phyloP scores from a whole-genome alignment of 1,139 yeast species.

The Candida mesenterica region DNA sequence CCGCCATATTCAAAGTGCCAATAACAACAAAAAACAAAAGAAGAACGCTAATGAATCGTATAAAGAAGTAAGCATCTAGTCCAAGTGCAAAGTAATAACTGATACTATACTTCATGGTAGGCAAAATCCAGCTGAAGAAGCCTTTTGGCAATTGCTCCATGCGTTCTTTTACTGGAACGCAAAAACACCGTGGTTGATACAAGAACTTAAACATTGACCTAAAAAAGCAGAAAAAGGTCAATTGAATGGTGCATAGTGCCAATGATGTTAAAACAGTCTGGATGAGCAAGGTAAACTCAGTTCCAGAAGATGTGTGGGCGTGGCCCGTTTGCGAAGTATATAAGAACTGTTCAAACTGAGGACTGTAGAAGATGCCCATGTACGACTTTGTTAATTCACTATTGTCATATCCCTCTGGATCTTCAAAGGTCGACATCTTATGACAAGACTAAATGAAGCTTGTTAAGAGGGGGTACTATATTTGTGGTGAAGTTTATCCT shows the following conservation, averaged over 20 bases:
- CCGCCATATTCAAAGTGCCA: conserved; percentile 50
- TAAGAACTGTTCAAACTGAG: conserved; percentile 37
- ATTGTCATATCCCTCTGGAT: conserved; percentile 3
- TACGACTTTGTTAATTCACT: conserved; percentile 11
- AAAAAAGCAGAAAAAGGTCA: conserved; percentile 51
- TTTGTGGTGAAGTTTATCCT: too few relatives aligned
- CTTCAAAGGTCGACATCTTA: conserved; percentile 6
- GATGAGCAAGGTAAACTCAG: conserved; percentile 38
- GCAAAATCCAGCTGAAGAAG: conserved; percentile 48
- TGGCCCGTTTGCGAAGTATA: conserved; percentile 59
- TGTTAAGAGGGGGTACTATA: too few relatives aligned
- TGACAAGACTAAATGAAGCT: background rate
- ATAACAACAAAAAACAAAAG: conserved; percentile 47
- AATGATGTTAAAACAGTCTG: conserved; percentile 53
- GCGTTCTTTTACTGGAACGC: conserved; percentile 38
- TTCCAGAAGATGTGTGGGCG: conserved; percentile 45
- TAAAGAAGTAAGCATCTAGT: conserved; percentile 63
- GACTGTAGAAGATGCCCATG: conserved; percentile 14
- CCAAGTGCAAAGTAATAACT: conserved; percentile 50
- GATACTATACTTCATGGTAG: conserved; percentile 38
- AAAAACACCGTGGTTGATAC: conserved; percentile 57
- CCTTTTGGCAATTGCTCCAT: conserved; percentile 39
- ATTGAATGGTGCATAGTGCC: conserved; percentile 50
- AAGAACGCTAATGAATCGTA: conserved; percentile 52
- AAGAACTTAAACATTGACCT: conserved; percentile 46